Conservation (phyloP, 306 rosid genomes). For the Malus orientalis region DNA sequence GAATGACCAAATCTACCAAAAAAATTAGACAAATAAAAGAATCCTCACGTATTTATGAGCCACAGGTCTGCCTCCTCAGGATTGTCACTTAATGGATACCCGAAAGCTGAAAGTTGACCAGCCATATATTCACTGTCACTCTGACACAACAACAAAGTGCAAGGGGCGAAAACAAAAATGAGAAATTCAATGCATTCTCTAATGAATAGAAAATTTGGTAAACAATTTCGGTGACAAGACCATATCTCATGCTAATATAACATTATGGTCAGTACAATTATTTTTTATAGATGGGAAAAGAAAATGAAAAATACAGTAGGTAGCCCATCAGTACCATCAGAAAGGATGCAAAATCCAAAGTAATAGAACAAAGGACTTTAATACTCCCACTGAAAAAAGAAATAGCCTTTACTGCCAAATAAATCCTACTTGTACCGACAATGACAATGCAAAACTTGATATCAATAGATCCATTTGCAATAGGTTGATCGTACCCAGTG, state of each 20-base stretch:
- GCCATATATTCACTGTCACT: constrained; percentile 98
- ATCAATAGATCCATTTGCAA: neutral
- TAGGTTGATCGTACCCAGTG: neutral
- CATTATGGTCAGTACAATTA: neutral
- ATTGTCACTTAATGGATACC: constrained; percentile 67
- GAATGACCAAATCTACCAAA: neutral
- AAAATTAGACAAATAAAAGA: constrained; percentile 1
- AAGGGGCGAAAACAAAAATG: neutral
- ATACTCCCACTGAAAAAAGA: neutral
- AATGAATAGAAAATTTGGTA: neutral
- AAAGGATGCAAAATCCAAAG: neutral
- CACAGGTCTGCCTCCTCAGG: constrained; percentile 90
- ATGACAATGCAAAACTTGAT: neutral
- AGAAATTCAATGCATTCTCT: neutral
- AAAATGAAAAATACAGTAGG: neutral
- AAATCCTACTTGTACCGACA: neutral
- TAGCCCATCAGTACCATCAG: neutral
- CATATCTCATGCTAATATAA: neutral
- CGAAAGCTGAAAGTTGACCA: constrained; percentile 92
- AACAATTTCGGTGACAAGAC: neutral
- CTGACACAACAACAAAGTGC: constrained; percentile 24
- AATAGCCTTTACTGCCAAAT: neutral
- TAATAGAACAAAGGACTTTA: neutral
- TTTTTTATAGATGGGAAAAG: neutral
- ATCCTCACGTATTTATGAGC: constrained; percentile 87